Base-by-base conservation (phyloP, 2,329 filamentous ascomycete species). In the Didymellaceae sp. region DNA sequence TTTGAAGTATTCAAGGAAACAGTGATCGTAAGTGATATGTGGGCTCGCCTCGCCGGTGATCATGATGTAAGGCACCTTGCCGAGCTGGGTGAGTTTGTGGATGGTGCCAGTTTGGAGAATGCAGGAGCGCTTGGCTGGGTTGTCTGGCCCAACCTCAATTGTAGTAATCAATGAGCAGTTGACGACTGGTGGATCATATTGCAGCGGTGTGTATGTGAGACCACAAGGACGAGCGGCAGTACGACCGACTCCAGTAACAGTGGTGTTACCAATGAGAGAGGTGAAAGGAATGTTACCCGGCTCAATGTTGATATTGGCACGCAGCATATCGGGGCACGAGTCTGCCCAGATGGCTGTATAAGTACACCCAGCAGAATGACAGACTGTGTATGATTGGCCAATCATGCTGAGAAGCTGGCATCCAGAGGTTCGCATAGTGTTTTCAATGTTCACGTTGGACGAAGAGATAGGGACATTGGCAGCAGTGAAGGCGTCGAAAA, bases 21-120 rank as follows among this genome's bases (percentile, higher is more conserved):
- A 73, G 33, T 72, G 62, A 41, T 70, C 67, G 43, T 70, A 70
- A 3, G 67, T 65, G 21, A 62, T 60, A 43, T 72, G 65, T 10
- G 60, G 59, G 32, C 60, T 61, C 2, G 67, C 68, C 42, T 70
- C 62, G 17, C 65, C 62, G 2, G 68, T 69, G 21, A 73, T 56
- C 14, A 60, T 59, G 10, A 71, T 54, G 17, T 68, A 68, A 4
- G 69, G 68, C 24, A 66, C 67, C 25, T 58, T 60, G n/a, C 49
- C n/a, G 10, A 60, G 40, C 41, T 58, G 52, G 4, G 55, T 60
- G 20, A 60, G 55, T 34, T 56, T 58, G 28, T 58, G 52, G n/a
- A 58, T 51, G n/a, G 49, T 58, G 17, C 52, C 49, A 16, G 46
- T 58, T 21, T 60, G 57, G 6, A 60, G 49, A 20, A 60, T 45